These are phyloP conservation scores for Puccinia polysora DNA, from an alignment of 1,284 basidiomycete genomes.

Conservation along the genomic window DNA sequence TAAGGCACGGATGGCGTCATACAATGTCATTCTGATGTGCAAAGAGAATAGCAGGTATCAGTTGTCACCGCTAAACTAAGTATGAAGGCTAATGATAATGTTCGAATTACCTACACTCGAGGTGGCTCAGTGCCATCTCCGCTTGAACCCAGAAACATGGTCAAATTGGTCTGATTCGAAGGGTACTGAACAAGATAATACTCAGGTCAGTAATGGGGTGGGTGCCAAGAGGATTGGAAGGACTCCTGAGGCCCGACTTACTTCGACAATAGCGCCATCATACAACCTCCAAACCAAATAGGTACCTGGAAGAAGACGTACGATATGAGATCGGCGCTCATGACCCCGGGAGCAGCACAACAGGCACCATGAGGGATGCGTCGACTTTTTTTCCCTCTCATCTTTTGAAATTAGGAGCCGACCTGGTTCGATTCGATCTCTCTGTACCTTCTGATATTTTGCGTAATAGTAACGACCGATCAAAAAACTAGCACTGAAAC, in stretches of 20 bases:
- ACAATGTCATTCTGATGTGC: conserved; percentile 52
- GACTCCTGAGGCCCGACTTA: conserved; percentile 45
- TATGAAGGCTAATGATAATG: neutral
- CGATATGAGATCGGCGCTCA: neutral
- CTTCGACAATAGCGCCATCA: conserved; percentile 52
- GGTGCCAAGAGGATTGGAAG: conserved; percentile 46
- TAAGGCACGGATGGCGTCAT: conserved; percentile 54
- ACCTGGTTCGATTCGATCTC: conserved; percentile 35
- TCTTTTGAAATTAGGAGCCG: neutral
- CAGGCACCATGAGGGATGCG: neutral
- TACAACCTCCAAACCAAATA: conserved; percentile 52
- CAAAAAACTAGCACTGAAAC: conserved; percentile 35
- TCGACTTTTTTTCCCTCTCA: neutral
- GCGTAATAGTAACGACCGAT: conserved; percentile 40
- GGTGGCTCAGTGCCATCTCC: conserved; percentile 40
- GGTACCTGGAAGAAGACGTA: conserved; percentile 44
- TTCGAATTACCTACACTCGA: conserved; percentile 23
- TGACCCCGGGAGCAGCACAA: neutral
- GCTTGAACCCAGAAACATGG: conserved; percentile 30
- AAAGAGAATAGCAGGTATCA: neutral
- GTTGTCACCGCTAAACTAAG: neutral
- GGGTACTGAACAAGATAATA: conserved; percentile 42
- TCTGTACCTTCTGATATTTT: conserved; percentile 37
- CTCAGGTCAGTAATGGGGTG: conserved; percentile 47
- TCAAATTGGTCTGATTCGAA: conserved; percentile 39